A percentile compares a stretch with the other conserved stretches of the same genome.
Conservation (phyloP, 331 rosid species). For the Rhamnella rubrinervis region DNA sequence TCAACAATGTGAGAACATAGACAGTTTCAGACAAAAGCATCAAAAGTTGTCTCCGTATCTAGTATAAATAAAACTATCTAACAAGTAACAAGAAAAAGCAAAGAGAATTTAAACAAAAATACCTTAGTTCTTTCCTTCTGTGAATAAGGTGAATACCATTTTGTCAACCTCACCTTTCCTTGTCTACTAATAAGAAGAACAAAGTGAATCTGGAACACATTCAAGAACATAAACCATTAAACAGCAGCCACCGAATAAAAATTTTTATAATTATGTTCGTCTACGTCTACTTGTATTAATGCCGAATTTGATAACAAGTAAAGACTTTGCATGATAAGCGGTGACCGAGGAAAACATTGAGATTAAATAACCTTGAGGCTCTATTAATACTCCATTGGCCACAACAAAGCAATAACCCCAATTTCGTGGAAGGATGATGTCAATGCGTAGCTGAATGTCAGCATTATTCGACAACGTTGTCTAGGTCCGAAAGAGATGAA, state of each 20-base stretch:
- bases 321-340: no score
- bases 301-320: no score
- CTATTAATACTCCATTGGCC: no score
- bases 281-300: background rate
- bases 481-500: no score
- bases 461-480: no score
- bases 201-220: slow-evolving; percentile 38
- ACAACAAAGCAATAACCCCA: no score
- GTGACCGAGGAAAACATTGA: no score
- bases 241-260: background rate
- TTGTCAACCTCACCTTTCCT: slow-evolving; percentile 48
- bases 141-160: slow-evolving; percentile 74
- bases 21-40: background rate
- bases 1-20: background rate
- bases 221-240: slow-evolving; percentile 2
- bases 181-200: slow-evolving; percentile 30
- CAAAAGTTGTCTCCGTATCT: background rate
- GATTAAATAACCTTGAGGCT: no score
- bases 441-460: no score
- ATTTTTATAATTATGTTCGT: background rate
- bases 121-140: slow-evolving; percentile 97
- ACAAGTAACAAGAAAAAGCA: background rate
- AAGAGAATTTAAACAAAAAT: background rate
- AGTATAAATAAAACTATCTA: no score
- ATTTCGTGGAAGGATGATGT: no score